Evolutionary conservation across 164 flowering plant species (phyloP), one percentile per base, ranked within the genome.

Genomic region (Amborella trichopoda): DNA sequence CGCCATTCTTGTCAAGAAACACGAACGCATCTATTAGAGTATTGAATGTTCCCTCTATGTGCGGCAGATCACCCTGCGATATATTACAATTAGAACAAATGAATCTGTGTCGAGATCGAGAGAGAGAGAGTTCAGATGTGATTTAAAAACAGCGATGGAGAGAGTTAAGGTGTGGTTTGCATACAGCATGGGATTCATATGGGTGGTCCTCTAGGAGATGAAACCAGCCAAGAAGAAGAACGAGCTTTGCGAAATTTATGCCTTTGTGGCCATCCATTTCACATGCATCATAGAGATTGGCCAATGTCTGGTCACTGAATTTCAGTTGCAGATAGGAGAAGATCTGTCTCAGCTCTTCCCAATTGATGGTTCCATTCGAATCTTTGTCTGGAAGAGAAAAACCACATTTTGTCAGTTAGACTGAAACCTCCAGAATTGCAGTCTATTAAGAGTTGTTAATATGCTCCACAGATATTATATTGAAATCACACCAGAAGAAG

Each of bases 1-100:
- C 77, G 2, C 80, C 75, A 57, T 81, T 76, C 48, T 77, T 79
- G 44, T 85, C 95, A 6, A 85, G 70, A 62, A 79, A 81, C 61
- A 77, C 51, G 64, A 85, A 85, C 48, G 74, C 83, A 63, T 77
- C 75, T 23, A 85, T 53, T 11, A 81, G 66, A 9, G 85, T 60
- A 40, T 78, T 72, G 24, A 85, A 81, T 38, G 72, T 76, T 20
- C 79, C 74, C 53, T 72, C 75, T 6, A 77, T 63, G 54, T 69
- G 51, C 14, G 75, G 73, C 16, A 64, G 67, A 23, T 66, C 76
- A 61, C 64, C 47, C 53, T 47, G 59, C 39, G 67, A 68, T 46
- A 58, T 53, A 82, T 81, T 62, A 52, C 61, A 65, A 3, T 45
- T 2, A 32, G 20, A 32, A n/a, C 13, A 37, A 23, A 21, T 23